phyloP scores from a whole-genome alignment of 805 yeast genomes.

The Blastobotrys muscicola region DNA sequence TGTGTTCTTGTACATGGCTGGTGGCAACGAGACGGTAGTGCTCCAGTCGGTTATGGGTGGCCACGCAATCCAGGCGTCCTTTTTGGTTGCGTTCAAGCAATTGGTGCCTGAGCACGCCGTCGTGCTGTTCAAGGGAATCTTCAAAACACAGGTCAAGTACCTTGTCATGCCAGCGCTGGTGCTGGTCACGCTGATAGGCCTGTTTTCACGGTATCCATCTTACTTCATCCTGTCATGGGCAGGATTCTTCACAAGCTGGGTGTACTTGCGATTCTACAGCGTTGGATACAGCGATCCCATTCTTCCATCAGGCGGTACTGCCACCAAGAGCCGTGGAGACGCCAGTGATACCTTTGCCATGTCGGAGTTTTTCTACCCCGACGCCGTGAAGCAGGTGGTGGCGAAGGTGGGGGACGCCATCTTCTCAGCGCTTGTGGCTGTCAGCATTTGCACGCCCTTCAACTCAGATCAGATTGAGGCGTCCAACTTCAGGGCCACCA shows the following conservation, averaged over 20 bases:
- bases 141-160: slow-evolving; percentile 36
- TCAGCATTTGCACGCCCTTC: slow-evolving; percentile 53
- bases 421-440: slow-evolving; percentile 34
- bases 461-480: slow-evolving; percentile 63
- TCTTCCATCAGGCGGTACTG: slow-evolving; percentile 32
- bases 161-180: slow-evolving; percentile 32
- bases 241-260: slow-evolving; percentile 61
- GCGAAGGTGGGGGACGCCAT: slow-evolving; percentile 40
- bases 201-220: slow-evolving; percentile 17
- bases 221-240: slow-evolving; percentile 21
- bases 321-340: slow-evolving; percentile 52
- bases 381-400: slow-evolving; percentile 40
- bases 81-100: slow-evolving; percentile 58
- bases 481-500: slow-evolving; percentile 59
- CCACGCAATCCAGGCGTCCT: slow-evolving; percentile 45
- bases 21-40: slow-evolving; percentile 14
- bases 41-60: slow-evolving; percentile 36
- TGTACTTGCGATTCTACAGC: slow-evolving; percentile 71
- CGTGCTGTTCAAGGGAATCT: slow-evolving; percentile 37
- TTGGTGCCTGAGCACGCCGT: slow-evolving; percentile 53
- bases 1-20: slow-evolving; percentile 15
- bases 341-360: slow-evolving; percentile 86
- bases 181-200: slow-evolving; percentile 20
- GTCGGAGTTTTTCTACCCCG: slow-evolving; percentile 72
- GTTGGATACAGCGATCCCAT: slow-evolving; percentile 42